Percentiles rank a stretch among this genome's conserved stretches.
Conservation (phyloP, 179 eudicot species). For the Pouteria campechiana region DNA sequence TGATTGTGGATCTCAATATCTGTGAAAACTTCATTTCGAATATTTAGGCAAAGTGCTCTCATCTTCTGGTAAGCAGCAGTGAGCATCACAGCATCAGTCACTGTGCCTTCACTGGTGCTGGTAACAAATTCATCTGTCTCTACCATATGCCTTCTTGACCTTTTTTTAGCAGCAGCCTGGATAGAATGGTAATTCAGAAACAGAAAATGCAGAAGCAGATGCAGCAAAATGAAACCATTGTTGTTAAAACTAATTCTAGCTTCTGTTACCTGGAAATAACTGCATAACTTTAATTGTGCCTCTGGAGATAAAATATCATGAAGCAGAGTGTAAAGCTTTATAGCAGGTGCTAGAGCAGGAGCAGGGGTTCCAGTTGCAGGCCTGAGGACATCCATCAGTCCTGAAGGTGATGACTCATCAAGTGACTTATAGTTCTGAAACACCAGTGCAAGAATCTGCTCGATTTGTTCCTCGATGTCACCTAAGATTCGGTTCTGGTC, state of each 20-base stretch:
- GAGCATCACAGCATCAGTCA: slow-evolving; percentile 46
- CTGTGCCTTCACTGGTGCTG: slow-evolving; percentile 40
- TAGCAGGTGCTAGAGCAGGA: slow-evolving; percentile 79
- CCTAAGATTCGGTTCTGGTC: slow-evolving; percentile 81
- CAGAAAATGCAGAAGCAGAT: neutral
- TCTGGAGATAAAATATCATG: slow-evolving; percentile 88
- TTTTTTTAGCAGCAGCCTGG: slow-evolving; percentile 96
- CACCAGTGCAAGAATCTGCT: slow-evolving; percentile 68
- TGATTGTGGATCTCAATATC: slow-evolving; percentile 89
- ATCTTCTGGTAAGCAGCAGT: slow-evolving; percentile 84
- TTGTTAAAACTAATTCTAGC: neutral
- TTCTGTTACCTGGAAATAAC: slow-evolving; percentile 71
- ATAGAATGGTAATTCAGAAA: slow-evolving; percentile 1
- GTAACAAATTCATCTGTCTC: slow-evolving; percentile 88
- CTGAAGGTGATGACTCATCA: slow-evolving; percentile 67
- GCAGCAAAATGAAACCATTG: neutral
- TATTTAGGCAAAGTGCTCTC: slow-evolving; percentile 70
- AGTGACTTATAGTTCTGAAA: slow-evolving; percentile 89
- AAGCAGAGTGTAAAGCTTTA: slow-evolving; percentile 76
- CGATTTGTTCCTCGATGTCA: slow-evolving; percentile 84
- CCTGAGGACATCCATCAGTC: slow-evolving; percentile 56
- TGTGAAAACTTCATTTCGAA: slow-evolving; percentile 72
- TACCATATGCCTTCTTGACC: slow-evolving; percentile 71
- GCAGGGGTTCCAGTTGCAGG: slow-evolving; percentile 83
- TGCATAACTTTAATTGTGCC: slow-evolving; percentile 72